Evolutionary conservation across 2,329 filamentous ascomycete species (phyloP).

Genomic region (Aspergillus hiratsukae): DNA sequence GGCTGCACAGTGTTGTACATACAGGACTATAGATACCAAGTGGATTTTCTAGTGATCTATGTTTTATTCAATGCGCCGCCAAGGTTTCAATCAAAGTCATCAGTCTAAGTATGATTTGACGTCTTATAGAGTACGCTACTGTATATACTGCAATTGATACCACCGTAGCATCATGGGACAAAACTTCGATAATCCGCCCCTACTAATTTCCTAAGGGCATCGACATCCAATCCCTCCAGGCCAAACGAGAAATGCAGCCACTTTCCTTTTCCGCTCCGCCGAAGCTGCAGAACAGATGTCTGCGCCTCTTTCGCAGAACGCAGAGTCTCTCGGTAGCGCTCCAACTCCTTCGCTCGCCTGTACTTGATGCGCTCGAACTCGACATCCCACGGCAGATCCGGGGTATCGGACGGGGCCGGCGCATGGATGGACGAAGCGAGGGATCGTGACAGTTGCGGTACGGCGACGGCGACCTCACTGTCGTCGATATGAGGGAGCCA

Average conservation of each 20-base stretch:
- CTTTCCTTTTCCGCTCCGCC: constrained; percentile 33
- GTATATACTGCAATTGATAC: background rate
- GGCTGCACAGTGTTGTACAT: background rate
- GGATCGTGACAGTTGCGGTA: constrained; percentile 6
- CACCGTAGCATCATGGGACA: background rate
- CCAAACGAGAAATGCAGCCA: constrained; percentile 38
- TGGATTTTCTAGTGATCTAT: background rate
- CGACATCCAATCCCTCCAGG: constrained; percentile 17
- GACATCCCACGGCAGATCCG: constrained; percentile 26
- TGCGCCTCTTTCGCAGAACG: constrained; percentile 28
- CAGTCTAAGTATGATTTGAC: background rate
- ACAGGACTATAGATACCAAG: background rate
- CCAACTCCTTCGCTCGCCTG: constrained; percentile 26
- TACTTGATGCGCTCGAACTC: constrained; percentile 30
- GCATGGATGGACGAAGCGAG: constrained; percentile 22
- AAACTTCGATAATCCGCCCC: constrained; percentile 12
- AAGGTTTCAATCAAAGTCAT: background rate
- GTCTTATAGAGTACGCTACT: background rate
- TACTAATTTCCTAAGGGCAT: constrained; percentile 14
- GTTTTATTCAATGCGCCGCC: background rate
- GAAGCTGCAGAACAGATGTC: constrained; percentile 24
- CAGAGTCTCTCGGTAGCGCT: constrained; percentile 26
- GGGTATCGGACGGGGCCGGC: constrained; percentile 4
- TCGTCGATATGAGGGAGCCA: constrained; percentile 30
- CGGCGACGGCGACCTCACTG: constrained; percentile 3